Conservation (phyloP, 2,329 filamentous ascomycete species). For the Fusarium graminum region DNA sequence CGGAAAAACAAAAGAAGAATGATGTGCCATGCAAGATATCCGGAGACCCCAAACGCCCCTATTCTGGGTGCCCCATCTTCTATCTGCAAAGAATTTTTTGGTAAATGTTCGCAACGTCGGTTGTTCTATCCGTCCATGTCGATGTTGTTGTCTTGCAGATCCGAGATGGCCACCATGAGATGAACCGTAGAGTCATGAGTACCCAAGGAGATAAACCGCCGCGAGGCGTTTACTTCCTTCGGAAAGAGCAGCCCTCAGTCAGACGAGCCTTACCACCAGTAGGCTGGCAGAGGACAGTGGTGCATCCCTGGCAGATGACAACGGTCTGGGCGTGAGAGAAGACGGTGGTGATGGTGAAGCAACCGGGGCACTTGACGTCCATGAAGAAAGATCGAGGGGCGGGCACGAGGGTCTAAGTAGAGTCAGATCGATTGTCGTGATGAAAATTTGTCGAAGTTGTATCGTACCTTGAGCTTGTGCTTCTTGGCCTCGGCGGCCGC, state of each 20-base stretch:
- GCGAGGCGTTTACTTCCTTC: constrained; percentile 89
- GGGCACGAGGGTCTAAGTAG: constrained; percentile 85
- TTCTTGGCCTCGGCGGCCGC: constrained; percentile 98
- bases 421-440: constrained; percentile 45
- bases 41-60: constrained; percentile 81
- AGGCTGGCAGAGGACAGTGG: constrained; percentile 98
- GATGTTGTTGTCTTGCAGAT: constrained; percentile 67
- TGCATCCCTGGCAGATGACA: constrained; percentile 99
- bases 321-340: constrained; percentile 99
- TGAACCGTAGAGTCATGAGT: constrained; percentile 64
- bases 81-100: constrained; percentile 71
- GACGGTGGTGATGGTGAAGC: constrained; percentile 99
- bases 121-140: constrained; percentile 65
- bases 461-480: constrained; percentile 99
- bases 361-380: constrained; percentile 99
- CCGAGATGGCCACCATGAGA: constrained; percentile 68
- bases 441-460: constrained; percentile 30
- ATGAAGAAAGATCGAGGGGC: constrained; percentile 99
- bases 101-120: constrained; percentile 59
- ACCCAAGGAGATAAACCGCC: constrained; percentile 63
- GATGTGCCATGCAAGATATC: constrained; percentile 81
- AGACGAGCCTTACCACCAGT: constrained; percentile 99
- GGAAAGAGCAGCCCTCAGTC: constrained; percentile 99
- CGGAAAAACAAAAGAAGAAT: constrained; percentile 63
- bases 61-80: constrained; percentile 76